Percentiles rank a stretch among this genome's conserved stretches.
Conservation (phyloP, 345 rosid species). For the Dimocarpus longan region DNA sequence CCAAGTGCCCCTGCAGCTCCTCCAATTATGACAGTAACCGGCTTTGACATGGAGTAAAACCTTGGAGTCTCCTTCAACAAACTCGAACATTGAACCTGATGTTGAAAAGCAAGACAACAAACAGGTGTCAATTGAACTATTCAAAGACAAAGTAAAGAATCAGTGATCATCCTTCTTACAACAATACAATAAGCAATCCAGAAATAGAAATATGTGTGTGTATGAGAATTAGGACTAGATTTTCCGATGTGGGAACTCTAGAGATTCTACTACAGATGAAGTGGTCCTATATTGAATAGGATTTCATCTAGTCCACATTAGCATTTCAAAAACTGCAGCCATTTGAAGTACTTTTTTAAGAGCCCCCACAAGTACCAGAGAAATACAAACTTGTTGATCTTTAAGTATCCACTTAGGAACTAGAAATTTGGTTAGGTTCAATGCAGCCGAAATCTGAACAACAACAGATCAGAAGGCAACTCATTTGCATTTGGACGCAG, state of each 20-base stretch:
- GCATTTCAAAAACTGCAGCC: neutral
- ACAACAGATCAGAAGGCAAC: slow-evolving; percentile 35
- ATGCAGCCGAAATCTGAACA: slow-evolving; percentile 27
- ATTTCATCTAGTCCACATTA: slow-evolving; percentile 26
- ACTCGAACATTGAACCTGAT: slow-evolving; percentile 44
- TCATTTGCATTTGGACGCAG: slow-evolving; percentile 36
- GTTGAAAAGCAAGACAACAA: slow-evolving; percentile 17
- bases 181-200: neutral
- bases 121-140: slow-evolving; percentile 1
- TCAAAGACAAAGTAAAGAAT: neutral
- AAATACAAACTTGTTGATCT: slow-evolving; percentile 31
- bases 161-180: slow-evolving; percentile 12
- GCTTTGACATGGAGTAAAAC: slow-evolving; percentile 36
- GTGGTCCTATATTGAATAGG: slow-evolving; percentile 12
- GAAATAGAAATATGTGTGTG: neutral
- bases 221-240: slow-evolving; percentile 19
- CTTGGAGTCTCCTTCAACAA: slow-evolving; percentile 23
- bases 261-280: slow-evolving; percentile 22
- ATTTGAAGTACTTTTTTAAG: slow-evolving; percentile 16
- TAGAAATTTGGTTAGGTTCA: slow-evolving; percentile 25
- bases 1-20: slow-evolving; percentile 49
- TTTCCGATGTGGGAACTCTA: slow-evolving; percentile 8
- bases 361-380: slow-evolving; percentile 23
- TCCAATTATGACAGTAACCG: slow-evolving; percentile 38
- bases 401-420: slow-evolving; percentile 24